Conservation (phyloP, 768 basidiomycete species). For the Agaricus sinodeliciosus region DNA sequence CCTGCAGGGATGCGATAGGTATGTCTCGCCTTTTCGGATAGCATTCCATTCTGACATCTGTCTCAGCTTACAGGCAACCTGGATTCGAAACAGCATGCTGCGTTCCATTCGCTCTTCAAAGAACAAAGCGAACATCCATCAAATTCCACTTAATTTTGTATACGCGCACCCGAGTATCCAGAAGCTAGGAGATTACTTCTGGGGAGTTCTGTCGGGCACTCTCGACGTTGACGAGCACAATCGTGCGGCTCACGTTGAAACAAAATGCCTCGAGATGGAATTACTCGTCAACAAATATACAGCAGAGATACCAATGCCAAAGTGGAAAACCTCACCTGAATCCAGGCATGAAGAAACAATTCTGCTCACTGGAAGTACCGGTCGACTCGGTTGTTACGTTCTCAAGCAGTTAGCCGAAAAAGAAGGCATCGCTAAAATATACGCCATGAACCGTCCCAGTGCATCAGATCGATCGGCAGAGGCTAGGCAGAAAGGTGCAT, state of each 20-base stretch:
- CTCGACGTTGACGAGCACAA: background rate
- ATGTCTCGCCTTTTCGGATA: background rate
- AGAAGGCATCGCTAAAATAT: conserved; percentile 18
- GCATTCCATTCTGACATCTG: background rate
- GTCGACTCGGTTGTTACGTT: conserved; percentile 29
- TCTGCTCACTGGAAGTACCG: conserved; percentile 32
- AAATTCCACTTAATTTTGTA: conserved; percentile 25
- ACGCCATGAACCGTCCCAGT: background rate
- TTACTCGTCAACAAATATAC: background rate
- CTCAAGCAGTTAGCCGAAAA: conserved; percentile 21
- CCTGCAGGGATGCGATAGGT: conserved; percentile 35
- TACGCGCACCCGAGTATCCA: conserved; percentile 29
- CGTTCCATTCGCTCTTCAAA: conserved; percentile 21
- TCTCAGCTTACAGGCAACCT: conserved; percentile 32
- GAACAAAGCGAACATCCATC: conserved; percentile 13
- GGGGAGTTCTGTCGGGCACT: background rate
- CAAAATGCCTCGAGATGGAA: background rate
- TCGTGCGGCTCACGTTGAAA: background rate
- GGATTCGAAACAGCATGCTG: conserved; percentile 32
- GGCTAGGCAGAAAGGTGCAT: background rate
- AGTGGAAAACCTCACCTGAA: background rate
- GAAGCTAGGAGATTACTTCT: background rate
- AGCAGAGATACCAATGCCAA: background rate
- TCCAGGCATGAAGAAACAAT: conserved; percentile 13
- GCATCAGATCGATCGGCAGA: background rate